These are phyloP conservation scores for Rhododendron williamsianum DNA, from an alignment of 148 eudicot genomes.

Conservation along the genomic window DNA sequence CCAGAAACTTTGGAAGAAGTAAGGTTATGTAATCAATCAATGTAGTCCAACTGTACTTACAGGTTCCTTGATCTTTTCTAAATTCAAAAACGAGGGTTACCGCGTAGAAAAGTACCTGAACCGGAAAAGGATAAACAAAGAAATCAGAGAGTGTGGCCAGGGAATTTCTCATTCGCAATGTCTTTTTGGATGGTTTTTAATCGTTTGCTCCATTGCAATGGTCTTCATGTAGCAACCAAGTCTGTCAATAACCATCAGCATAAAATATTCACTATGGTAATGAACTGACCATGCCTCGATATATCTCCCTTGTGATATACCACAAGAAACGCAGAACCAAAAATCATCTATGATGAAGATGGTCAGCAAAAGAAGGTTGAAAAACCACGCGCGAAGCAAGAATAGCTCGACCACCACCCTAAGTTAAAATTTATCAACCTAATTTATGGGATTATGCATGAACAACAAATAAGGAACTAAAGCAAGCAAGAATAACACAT, in stretches of 20 bases:
- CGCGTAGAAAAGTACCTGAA: background rate
- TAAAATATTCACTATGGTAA: too few species aligned
- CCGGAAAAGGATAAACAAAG: background rate
- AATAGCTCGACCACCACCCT: too few species aligned
- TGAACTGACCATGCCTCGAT: too few species aligned
- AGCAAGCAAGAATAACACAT: too few species aligned
- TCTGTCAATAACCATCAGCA: background rate
- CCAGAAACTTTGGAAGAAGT: background rate
- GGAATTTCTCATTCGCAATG: background rate
- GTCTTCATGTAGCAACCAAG: background rate
- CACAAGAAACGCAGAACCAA: conserved; percentile 4
- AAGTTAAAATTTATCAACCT: background rate
- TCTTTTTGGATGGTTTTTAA: background rate
- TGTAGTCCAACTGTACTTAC: background rate
- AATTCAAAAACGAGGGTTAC: background rate
- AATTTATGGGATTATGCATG: conserved; percentile 10
- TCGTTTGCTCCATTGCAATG: background rate
- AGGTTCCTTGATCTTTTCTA: background rate
- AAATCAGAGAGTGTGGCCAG: background rate
- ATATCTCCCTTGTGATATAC: background rate
- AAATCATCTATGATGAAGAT: background rate
- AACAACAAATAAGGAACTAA: too few species aligned
- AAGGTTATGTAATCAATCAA: background rate
- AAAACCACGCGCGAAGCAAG: too few species aligned
- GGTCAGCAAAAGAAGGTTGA: background rate